Evolutionary conservation across 495 filamentous ascomycete species (phyloP).

Genomic region (Penicillium arizonense): DNA sequence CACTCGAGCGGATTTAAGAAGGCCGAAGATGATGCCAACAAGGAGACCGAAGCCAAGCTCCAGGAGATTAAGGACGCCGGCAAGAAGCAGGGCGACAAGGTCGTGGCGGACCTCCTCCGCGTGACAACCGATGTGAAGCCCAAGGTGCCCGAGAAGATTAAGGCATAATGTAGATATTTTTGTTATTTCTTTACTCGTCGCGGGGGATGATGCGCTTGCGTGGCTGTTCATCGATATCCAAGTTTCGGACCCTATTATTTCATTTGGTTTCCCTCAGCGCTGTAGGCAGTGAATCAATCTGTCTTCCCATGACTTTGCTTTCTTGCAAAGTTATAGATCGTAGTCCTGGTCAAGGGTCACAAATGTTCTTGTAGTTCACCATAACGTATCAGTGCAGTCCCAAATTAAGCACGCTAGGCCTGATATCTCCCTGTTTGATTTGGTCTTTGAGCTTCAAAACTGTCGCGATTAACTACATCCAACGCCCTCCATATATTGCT

Average conservation of each 20-base stretch:
- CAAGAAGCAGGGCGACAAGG: conserved; percentile 71
- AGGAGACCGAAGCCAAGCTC: conserved; percentile 77
- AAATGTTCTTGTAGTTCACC: too few species aligned
- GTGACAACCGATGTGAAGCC: conserved; percentile 80
- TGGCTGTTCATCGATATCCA: conserved; percentile 31
- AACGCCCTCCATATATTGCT: too few species aligned
- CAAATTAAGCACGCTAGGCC: too few species aligned
- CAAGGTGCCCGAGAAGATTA: conserved; percentile 58
- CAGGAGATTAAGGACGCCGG: conserved; percentile 79
- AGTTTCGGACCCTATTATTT: conserved; percentile 21
- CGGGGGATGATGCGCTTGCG: conserved; percentile 20
- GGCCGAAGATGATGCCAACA: conserved; percentile 80
- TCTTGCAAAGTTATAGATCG: too few species aligned
- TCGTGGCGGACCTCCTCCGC: conserved; percentile 74
- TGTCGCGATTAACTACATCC: too few species aligned
- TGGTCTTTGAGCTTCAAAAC: too few species aligned
- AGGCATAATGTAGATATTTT: conserved; percentile 32
- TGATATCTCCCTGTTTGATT: too few species aligned
- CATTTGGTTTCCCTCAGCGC: conserved; percentile 7
- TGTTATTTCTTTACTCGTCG: conserved; percentile 18
- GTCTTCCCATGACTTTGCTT: too few species aligned
- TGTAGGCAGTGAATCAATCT: too few species aligned
- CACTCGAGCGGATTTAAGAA: conserved; percentile 85
- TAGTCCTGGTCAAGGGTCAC: too few species aligned
- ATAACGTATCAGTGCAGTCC: too few species aligned